Base-by-base conservation (phyloP, 441 rosid genomes). In the Brassica balearica region DNA sequence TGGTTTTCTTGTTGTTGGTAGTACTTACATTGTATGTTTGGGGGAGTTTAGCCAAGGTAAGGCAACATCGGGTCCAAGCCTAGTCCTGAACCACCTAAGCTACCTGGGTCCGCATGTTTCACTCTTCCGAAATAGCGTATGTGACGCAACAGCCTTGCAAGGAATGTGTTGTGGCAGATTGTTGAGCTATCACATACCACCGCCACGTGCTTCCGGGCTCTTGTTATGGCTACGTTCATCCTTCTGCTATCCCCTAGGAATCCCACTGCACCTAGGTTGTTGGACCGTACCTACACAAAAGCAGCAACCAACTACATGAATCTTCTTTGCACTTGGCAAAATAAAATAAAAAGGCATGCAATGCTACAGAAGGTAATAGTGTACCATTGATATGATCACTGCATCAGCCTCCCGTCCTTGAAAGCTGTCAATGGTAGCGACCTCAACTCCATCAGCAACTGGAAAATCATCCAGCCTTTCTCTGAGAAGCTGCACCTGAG, bases 351-450 rank as follows among this genome's bases (percentile, higher is more conserved):
- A 51, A 46, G 19, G 11, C 7, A 55, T 55, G 60, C 60, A 55
- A 51, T 17, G 60, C 60, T 6, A 6, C 60, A 55, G 56, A 72
- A 34, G 60, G 58, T 53, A 15, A 34, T 69, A 12, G 25, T 77
- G 70, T 91, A 96, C 99, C 99, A 96, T 96, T 81, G 98, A 96
- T 82, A 96, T 93, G 66, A 96, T 91, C 15, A 92, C 97, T 56
- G 97, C 98, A 88, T 96, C 99, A 77, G 98, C 98, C 60, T 92
- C 98, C 5, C 99, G 90, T 0, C 99, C 99, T 84, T 96, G 98
- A 84, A 93, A 96, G 86, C 98, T 93, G 77, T 96, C 99, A n/a
- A 96, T 91, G 43, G 98, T 96, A 77, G 97, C 92, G 78, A 93
- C 97, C 87, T 96, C 98, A 55, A 96, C 88, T 38, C 97, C 97